phyloP scores from a whole-genome alignment of 73 alveolate genomes.

The Paramecium sonneborni region DNA sequence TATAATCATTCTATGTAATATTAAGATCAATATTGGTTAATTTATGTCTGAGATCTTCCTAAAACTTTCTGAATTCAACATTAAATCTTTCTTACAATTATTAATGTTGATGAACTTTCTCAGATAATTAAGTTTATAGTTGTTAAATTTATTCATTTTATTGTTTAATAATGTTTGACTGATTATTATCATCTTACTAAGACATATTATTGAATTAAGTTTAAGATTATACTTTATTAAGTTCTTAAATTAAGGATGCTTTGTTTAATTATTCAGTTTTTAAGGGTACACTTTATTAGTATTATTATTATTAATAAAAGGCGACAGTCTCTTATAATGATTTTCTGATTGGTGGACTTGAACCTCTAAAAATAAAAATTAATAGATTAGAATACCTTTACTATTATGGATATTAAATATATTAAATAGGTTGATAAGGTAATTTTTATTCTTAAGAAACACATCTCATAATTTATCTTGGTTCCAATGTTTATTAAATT shows the following conservation, averaged over 20 bases:
- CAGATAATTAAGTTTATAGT: neutral
- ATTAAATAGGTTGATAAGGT: neutral
- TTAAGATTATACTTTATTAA: neutral
- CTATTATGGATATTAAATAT: neutral
- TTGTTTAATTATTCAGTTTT: neutral
- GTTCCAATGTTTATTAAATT: neutral
- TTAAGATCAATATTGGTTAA: neutral
- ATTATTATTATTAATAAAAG: neutral
- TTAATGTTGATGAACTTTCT: conserved; percentile 22
- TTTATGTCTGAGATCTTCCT: neutral
- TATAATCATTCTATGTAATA: conserved; percentile 7
- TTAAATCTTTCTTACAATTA: conserved; percentile 31
- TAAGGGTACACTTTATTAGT: neutral
- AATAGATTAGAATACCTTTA: neutral
- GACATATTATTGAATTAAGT: neutral
- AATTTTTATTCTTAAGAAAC: neutral
- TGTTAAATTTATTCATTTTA: neutral
- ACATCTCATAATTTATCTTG: conserved; percentile 7
- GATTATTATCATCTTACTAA: neutral
- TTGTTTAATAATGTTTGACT: neutral
- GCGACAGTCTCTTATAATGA: conserved; percentile 10
- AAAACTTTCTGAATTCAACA: conserved; percentile 40
- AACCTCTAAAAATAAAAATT: neutral
- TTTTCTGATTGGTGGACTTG: neutral
- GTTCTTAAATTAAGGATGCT: neutral